phyloP scores from a whole-genome alignment of 2,329 filamentous ascomycete genomes.

The Pseudogymnoascus sp. region DNA sequence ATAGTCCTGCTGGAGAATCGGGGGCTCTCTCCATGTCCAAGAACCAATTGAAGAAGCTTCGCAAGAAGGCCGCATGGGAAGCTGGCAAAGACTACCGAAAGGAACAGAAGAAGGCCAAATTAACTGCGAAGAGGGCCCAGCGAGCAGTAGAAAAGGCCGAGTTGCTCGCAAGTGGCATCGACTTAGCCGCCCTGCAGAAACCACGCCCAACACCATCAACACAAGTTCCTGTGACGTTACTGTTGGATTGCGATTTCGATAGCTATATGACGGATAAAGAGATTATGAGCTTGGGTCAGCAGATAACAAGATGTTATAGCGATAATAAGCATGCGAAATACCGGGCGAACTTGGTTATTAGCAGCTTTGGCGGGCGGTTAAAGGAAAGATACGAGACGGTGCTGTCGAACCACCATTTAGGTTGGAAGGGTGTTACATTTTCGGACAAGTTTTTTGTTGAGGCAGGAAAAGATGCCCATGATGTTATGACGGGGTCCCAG shows the following conservation, averaged over 20 bases:
- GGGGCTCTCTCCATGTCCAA: constrained; percentile 59
- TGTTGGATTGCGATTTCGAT: constrained; percentile 91
- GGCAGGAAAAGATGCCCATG: constrained; percentile 56
- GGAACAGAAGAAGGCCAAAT: constrained; percentile 43
- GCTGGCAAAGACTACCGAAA: constrained; percentile 54
- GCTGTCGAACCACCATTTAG: constrained; percentile 59
- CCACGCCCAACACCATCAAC: constrained; percentile 26
- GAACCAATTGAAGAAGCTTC: constrained; percentile 73
- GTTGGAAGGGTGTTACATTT: constrained; percentile 74
- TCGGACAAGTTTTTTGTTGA: constrained; percentile 65
- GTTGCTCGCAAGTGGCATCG: constrained; percentile 32
- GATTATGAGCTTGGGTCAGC: constrained; percentile 69
- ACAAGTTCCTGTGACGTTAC: constrained; percentile 66
- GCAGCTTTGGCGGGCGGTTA: constrained; percentile 68
- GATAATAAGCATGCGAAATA: constrained; percentile 67
- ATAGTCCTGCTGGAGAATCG: not conserved
- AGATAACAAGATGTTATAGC: constrained; percentile 82
- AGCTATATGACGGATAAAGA: constrained; percentile 83
- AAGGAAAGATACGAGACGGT: constrained; percentile 72
- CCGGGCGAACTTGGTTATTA: constrained; percentile 65
- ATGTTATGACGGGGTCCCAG: constrained; percentile 52
- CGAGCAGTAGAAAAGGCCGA: constrained; percentile 38
- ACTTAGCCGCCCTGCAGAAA: constrained; percentile 27
- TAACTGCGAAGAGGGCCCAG: constrained; percentile 41
- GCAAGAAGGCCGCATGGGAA: constrained; percentile 67